Evolutionary conservation across 2,329 filamentous ascomycete species (phyloP).

Genomic region (Botryotinia calthae): DNA sequence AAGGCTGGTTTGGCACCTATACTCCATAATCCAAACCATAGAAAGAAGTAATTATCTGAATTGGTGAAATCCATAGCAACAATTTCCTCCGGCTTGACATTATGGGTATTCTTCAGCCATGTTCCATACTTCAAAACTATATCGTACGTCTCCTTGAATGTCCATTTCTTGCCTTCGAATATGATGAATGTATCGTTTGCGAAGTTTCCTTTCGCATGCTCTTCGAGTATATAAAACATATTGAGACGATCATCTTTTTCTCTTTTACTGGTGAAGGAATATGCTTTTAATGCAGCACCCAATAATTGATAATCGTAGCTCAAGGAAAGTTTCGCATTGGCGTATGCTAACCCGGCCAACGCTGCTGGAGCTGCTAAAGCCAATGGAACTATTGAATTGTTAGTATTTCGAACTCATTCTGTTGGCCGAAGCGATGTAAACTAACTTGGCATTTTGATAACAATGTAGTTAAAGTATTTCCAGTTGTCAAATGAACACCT

Average conservation of each 20-base stretch:
- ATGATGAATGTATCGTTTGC: conserved; percentile 60
- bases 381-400: conserved; percentile 48
- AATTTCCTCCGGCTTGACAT: conserved; percentile 68
- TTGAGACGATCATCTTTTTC: conserved; percentile 62
- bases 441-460: conserved; percentile 32
- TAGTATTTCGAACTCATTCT: background rate
- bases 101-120: conserved; percentile 66
- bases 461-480: background rate
- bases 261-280: conserved; percentile 45
- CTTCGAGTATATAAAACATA: conserved; percentile 73
- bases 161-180: conserved; percentile 67
- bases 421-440: background rate
- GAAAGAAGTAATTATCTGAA: conserved; percentile 71
- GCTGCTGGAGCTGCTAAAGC: conserved; percentile 58
- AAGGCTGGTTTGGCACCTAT: conserved; percentile 81
- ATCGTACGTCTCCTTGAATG: conserved; percentile 74
- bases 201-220: conserved; percentile 54
- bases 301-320: conserved; percentile 65
- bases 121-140: conserved; percentile 67
- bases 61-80: conserved; percentile 82
- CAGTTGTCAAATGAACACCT: background rate
- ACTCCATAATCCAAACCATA: conserved; percentile 75
- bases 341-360: conserved; percentile 68
- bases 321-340: conserved; percentile 68
- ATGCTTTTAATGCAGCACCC: conserved; percentile 49